These are phyloP conservation scores for Penicillium sp. DNA, from an alignment of 2,329 filamentous ascomycete genomes.

Conservation along the genomic window DNA sequence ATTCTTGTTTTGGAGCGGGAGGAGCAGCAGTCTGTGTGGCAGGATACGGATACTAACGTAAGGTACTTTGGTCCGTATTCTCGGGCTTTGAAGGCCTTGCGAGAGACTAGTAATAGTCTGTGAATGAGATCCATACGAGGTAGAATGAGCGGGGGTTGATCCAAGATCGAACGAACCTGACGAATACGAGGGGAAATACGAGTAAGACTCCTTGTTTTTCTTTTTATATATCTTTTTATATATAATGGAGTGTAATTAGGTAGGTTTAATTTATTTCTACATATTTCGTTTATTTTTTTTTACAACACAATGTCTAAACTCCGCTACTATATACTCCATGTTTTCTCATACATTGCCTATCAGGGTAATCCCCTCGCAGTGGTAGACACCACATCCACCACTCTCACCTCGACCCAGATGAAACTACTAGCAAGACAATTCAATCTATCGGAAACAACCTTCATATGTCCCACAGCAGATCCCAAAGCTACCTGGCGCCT, in stretches of 20 bases:
- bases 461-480: constrained; percentile 13
- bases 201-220: neutral
- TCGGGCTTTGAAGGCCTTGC: neutral
- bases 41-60: neutral
- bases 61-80: neutral
- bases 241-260: neutral
- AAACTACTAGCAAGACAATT: constrained; percentile 20
- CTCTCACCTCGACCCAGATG: constrained; percentile 17
- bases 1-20: neutral
- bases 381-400: constrained; percentile 12
- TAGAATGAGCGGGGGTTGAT: neutral
- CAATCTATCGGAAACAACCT: constrained; percentile 17
- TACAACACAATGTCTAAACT: constrained; percentile 2
- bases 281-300: too few relatives aligned
- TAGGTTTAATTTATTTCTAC: too few relatives aligned
- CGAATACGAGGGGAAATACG: neutral
- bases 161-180: neutral
- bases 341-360: constrained; percentile 18
- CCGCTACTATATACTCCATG: constrained; percentile 16
- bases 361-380: constrained; percentile 22
- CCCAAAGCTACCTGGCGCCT: constrained; percentile 13
- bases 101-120: neutral
- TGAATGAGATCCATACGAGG: neutral
- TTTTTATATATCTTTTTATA: too few relatives aligned
- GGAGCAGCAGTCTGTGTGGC: neutral